Evolutionary conservation across 441 rosid species (phyloP), one percentile per base, ranked within the genome.

Genomic region (Brassica hybrid): DNA sequence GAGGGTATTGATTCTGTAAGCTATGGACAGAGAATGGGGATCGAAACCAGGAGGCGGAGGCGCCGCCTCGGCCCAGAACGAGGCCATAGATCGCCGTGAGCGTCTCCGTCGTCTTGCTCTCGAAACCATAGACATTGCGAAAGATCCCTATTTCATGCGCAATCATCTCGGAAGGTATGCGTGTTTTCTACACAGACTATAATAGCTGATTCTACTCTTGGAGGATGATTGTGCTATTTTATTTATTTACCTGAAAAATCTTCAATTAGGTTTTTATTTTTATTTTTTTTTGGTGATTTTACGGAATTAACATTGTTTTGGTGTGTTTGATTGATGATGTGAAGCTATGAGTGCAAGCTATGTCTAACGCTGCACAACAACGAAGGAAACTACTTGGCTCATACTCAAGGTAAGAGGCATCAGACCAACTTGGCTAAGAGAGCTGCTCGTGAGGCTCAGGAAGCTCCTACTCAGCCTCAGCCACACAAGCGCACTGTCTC

Each of bases 21-120:
- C 17, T 56, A 94, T 93, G 97, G 96, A 94, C 70, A 87, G 98
- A 78, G 98, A 93, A 0, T 94, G 96, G 93, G 99, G 99, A n/a
- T 94, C 98, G 74, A 94, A 94, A 85, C 99, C 98, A 4, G 98
- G 99, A 6, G 90, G 97, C 74, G 98, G 99, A 45, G 99, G 98
- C 75, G 97, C 97, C 71, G 97, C 98, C 84, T 90, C 98, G 65
- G 90, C 94, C 50, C 97, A 93, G 80, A 88, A 90, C 73, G 98
- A 93, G 69, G 99, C 98, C 34, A 90, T 91, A 75, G 98, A 95
- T 85, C 94, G 99, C 45, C 96, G 99, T 0, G 99, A 95, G 85
- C 93, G 98, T 18, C 99, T 95, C 73, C 93, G 98, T 11, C 87
- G 99, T 7, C 94, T 95, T 12, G 97, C 99, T n/a, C 89, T 94